These are phyloP conservation scores for Primulina tabacum DNA, from an alignment of 257 asterid genomes.

Conservation along the genomic window DNA sequence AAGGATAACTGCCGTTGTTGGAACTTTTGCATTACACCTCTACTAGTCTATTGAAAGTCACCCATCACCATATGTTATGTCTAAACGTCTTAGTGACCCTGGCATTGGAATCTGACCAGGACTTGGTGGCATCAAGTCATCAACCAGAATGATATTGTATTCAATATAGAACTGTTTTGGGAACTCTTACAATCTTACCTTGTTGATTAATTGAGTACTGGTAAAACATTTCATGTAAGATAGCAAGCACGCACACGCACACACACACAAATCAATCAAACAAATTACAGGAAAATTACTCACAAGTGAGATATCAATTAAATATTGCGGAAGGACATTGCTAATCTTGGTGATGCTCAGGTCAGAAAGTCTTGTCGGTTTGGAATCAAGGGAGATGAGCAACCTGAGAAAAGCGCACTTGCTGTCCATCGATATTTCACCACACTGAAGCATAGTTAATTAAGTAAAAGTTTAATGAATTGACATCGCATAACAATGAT, in stretches of 20 bases:
- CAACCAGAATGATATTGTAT: background rate
- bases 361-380: slow-evolving; percentile 60
- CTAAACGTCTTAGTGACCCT: background rate
- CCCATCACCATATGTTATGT: background rate
- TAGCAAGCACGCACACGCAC: background rate
- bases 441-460: slow-evolving; percentile 44
- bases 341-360: slow-evolving; percentile 52
- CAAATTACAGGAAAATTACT: slow-evolving; percentile 27
- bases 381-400: slow-evolving; percentile 57
- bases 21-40: background rate
- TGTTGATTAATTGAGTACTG: background rate
- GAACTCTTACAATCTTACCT: background rate
- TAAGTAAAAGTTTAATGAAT: background rate
- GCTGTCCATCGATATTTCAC: slow-evolving; percentile 55
- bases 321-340: slow-evolving; percentile 56
- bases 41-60: no score
- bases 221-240: background rate
- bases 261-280: background rate
- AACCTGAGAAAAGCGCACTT: slow-evolving; percentile 69
- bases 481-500: background rate
- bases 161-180: background rate
- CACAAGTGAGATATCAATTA: slow-evolving; percentile 51
- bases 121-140: slow-evolving; percentile 1
- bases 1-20: background rate
- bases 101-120: background rate